Evolutionary conservation across 495 filamentous ascomycete species (phyloP), one percentile per base, ranked within the genome.

Genomic region (Aspergillus bertholletiae): DNA sequence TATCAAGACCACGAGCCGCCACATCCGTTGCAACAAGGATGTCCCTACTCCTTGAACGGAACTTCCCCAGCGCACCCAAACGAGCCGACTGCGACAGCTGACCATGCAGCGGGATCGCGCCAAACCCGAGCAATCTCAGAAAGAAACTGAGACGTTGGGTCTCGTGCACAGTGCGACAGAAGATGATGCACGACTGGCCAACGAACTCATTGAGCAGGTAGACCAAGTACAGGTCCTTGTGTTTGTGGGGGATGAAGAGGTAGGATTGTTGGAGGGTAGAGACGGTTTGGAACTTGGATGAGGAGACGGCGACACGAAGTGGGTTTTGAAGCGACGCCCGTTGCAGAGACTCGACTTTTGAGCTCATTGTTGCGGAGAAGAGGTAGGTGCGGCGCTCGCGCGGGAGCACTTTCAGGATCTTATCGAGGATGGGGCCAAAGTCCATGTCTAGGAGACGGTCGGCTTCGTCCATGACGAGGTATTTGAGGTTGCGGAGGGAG

Each of bases 1-100:
- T 96, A 81, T 98, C 94, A 7, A 98, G 79, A 76, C 94, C 94
- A 62, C 94, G 83, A 8, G 94, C 90, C 4, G 95, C 94, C 23
- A 97, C 92, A 65, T 97, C 94, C 0, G 93, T 97, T 1, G 92
- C 92, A n/a, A 97, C 88, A 13, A 97, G 82, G 53, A 98, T 92
- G 53, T 92, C 81, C 9, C 92, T 78, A 46, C 74, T 80, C 12
- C 86, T 81, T 1, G 84, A 80, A 11, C 85, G 83, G 77, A 98
- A 97, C 69, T 96, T 97, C 62, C 85, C 86, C 13, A 97, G 75
- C 0, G 94, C 86, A 8, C 88, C 92, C 0, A 98, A 71, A 22
- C 94, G 88, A 5, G 89, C 77, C 6, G 84, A 87, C 67, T 97
- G 94, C 1, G 84, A 89, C 21, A 98, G 81, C 61, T 93, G 88